Evolutionary conservation across 306 rosid genomes (phyloP), one percentile per base, ranked within the genome.

Genomic region (Castanea crenata): DNA sequence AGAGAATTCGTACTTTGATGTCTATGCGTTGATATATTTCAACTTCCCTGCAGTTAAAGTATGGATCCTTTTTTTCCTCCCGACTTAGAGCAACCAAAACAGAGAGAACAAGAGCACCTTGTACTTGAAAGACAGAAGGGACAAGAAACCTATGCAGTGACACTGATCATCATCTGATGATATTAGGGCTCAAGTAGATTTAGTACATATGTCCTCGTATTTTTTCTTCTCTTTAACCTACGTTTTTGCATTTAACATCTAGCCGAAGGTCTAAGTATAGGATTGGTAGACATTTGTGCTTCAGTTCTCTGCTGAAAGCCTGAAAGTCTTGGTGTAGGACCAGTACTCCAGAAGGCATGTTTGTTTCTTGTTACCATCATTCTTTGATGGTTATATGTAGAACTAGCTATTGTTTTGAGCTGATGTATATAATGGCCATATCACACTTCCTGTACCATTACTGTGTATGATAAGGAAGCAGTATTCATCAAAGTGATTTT

Each of bases 1-100:
- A 83, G 69, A 76, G 88, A 18, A 89, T 91, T 5, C 84, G 88
- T 0, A 93, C 96, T 1, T 78, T 95, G 82, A 91, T 91, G 99
- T 89, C 99, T 1, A 89, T 95, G 97, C 92, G 99, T 72, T 94
- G 86, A 89, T 64, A 78, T 54, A 18, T n/a, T 31, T 67, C 72
- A 67, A 67, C 72, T 10, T 55, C 8, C 59, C 38, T 57, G 70
- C 10, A 78, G 6, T 1, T 10, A 49, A 7, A 38, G 27, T 25
- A 25, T 25, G 46, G 7, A 38, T 38, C 10, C 46, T 38, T 38
- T 38, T 38, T 38, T 38, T 8, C 12, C 46, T 41, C 46, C 46
- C 46, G 2, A 8, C 46, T 41, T 41, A 2, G 11, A 41, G 38
- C 46, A 41, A 8, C 11, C 7, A 27, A 7, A 46, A 55, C n/a